Conservation (phyloP, 176 grass and related monocot species). For the Rhynchospora pubera region DNA sequence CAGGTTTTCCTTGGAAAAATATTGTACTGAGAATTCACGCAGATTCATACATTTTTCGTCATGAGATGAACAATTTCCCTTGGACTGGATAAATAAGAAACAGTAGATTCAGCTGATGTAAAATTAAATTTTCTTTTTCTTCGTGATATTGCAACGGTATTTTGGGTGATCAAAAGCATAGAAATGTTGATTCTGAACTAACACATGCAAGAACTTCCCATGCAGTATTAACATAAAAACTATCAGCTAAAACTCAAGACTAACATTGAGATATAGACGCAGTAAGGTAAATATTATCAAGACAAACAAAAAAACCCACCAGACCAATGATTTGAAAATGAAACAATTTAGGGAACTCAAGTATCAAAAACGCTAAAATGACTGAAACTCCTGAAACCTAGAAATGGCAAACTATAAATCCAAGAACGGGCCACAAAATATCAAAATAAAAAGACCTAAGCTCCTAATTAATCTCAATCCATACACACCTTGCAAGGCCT, state of each 20-base stretch:
- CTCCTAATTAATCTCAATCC: slow-evolving; percentile 21
- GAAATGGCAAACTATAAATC: slow-evolving; percentile 21
- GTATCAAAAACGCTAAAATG: slow-evolving; percentile 17
- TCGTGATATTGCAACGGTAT: not conserved
- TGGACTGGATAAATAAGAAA: not conserved
- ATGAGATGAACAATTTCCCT: not conserved
- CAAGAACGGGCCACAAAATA: not conserved
- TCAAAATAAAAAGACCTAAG: slow-evolving; percentile 30
- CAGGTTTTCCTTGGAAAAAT: not conserved
- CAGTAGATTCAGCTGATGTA: not conserved
- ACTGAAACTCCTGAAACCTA: slow-evolving; percentile 17
- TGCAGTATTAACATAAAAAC: not conserved
- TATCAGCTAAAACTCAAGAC: not conserved
- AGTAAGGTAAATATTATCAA: not conserved
- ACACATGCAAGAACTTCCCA: not conserved
- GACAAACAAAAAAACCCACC: not conserved
- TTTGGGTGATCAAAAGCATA: too few species aligned
- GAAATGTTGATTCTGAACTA: not conserved
- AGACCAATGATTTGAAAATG: slow-evolving; percentile 1
- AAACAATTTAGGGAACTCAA: slow-evolving; percentile 1
- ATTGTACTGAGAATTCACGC: not conserved
- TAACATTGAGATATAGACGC: not conserved
- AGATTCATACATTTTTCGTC: not conserved
- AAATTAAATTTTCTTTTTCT: not conserved
- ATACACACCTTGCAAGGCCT: slow-evolving; percentile 30